Evolutionary conservation across 352 stramenopile genomes (phyloP), one percentile per base, ranked within the genome.

Genomic region (Pythium phragmitis): DNA sequence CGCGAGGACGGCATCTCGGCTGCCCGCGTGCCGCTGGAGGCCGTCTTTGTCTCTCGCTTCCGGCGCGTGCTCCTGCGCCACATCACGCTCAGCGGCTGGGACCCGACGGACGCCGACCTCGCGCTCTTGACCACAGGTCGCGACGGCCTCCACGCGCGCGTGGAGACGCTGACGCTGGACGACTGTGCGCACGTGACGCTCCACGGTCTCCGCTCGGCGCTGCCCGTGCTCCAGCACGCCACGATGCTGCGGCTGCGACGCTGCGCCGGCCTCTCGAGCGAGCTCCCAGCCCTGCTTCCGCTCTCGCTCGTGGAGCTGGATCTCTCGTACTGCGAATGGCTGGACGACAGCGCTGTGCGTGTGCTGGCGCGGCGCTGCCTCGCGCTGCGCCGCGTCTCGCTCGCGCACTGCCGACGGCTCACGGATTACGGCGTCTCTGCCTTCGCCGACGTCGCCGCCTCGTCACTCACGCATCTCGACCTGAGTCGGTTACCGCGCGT

Each of bases 391-490:
- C 63, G 62, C 1, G 37, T 89, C 9, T 70, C 67, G 19, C 43
- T 94, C 6, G 34, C 66, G 14, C 76, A 75, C 59, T 94, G 85
- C 47, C 72, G 73, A 34, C 67, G 69, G 21, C 53, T 94, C 21
- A 89, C 81, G 6, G 85, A 92, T 72, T 91, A 88, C 43, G 85
- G 82, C 13, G 62, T 92, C 42, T 76, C 68, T 36, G 74, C 76
- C 0, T 88, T 92, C 45, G 68, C 72, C 8, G 85, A 94, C 58
- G 41, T 50, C 3, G n/a, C 47, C 9, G 58, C 51, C 3, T 23
- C 61, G 13, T 58, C 68, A 26, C 63, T 92, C 28, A 72, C 75
- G 2, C 51, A 49, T n/a, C 57, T 94, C 7, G 70, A 92, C 67
- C 59, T 92, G 36, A 86, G 74, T 51, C 65, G 71, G 37, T 87